phyloP scores from a whole-genome alignment of 139 green algal genomes.

The Chlamydomonas sp. region DNA sequence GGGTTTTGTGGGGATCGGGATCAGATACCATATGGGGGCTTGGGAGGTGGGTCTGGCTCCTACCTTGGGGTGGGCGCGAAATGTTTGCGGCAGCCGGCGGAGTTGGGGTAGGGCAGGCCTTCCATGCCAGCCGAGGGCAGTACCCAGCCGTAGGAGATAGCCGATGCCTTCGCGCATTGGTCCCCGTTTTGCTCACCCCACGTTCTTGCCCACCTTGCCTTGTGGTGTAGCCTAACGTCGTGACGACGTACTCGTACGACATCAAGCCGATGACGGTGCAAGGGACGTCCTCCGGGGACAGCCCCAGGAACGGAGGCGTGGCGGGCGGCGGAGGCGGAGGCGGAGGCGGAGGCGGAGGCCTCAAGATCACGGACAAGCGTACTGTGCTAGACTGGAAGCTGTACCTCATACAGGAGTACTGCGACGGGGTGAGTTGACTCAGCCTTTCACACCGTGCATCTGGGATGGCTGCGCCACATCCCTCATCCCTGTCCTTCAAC shows the following conservation, averaged over 20 bases:
- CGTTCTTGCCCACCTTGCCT: neutral
- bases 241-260: conserved; percentile 60
- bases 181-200: too few species aligned
- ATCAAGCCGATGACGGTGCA: conserved; percentile 42
- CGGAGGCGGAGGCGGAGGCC: neutral
- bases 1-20: too few species aligned
- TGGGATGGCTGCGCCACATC: too few species aligned
- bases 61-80: neutral
- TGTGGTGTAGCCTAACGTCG: conserved; percentile 39
- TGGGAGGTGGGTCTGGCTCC: neutral
- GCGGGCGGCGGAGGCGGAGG: neutral
- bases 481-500: too few species aligned
- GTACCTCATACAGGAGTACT: conserved; percentile 60
- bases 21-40: too few species aligned
- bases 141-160: too few species aligned
- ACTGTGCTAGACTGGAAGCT: conserved; percentile 54
- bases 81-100: neutral
- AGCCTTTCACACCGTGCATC: neutral
- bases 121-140: too few species aligned
- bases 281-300: neutral
- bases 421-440: conserved; percentile 14
- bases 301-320: neutral
- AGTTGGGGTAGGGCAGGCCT: too few species aligned
- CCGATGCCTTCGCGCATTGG: too few species aligned
- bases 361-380: conserved; percentile 32